Evolutionary conservation across 2,329 filamentous ascomycete genomes (phyloP).

Genomic region (Aureobasidium sp.): DNA sequence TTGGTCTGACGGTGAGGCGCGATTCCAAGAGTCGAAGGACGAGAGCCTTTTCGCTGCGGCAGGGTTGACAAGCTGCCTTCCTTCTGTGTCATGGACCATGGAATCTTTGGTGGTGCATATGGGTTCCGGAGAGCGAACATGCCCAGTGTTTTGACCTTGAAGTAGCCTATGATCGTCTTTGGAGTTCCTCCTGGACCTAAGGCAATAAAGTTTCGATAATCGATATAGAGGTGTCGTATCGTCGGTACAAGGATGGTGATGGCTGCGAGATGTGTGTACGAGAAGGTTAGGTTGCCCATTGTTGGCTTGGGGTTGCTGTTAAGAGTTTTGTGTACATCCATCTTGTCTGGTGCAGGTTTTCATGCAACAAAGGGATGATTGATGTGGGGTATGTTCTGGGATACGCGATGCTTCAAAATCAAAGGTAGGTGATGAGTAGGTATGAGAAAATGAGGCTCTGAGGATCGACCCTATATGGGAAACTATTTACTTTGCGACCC

Average conservation of each 20-base stretch:
- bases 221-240: conserved; percentile 47
- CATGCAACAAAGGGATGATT: neutral
- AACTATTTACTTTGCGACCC: neutral
- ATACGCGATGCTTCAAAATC: neutral
- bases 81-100: conserved; percentile 44
- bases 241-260: conserved; percentile 34
- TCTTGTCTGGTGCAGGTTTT: neutral
- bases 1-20: conserved; percentile 73
- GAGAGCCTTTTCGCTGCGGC: conserved; percentile 52
- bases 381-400: too few relatives aligned
- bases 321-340: neutral
- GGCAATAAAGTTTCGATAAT: conserved; percentile 67
- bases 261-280: conserved; percentile 1
- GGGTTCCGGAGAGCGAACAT: conserved; percentile 64
- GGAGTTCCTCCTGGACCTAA: conserved; percentile 77
- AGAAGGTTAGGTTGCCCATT: neutral
- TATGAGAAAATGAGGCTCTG: neutral
- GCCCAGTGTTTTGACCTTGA: conserved; percentile 63
- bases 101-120: conserved; percentile 50
- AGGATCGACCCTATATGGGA: neutral
- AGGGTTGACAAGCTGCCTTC: conserved; percentile 54
- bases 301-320: neutral
- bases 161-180: conserved; percentile 62
- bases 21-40: conserved; percentile 64
- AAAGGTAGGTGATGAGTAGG: neutral